Conservation (phyloP, 169 alveolate species). For the Plasmodium vinckei region DNA sequence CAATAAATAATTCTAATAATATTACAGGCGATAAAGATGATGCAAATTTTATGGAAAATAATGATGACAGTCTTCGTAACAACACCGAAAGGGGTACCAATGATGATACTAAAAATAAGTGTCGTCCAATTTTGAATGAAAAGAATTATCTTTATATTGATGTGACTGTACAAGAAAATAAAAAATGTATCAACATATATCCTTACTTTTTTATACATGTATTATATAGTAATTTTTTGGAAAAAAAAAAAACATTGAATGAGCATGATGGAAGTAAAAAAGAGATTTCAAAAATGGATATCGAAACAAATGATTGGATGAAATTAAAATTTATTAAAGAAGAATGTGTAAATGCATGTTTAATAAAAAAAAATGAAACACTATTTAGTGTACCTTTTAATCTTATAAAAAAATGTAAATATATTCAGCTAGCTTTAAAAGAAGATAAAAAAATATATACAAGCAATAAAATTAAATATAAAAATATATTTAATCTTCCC, state of each 20-base stretch:
- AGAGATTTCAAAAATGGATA: neutral
- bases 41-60: neutral
- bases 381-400: conserved; percentile 41
- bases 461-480: conserved; percentile 44
- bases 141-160: conserved; percentile 33
- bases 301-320: neutral
- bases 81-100: neutral
- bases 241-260: neutral
- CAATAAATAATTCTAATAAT: no score
- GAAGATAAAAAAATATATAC: neutral
- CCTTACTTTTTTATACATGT: conserved; percentile 20
- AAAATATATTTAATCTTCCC: conserved; percentile 8
- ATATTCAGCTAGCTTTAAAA: conserved; percentile 18
- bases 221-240: conserved; percentile 2
- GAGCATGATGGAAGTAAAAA: neutral
- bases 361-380: conserved; percentile 14
- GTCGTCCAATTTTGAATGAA: neutral
- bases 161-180: conserved; percentile 12
- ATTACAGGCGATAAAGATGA: no score
- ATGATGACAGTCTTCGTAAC: conserved; percentile 11
- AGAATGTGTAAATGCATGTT: conserved; percentile 2
- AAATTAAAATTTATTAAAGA: conserved; percentile 25
- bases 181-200: conserved; percentile 25
- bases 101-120: neutral
- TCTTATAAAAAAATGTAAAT: conserved; percentile 33